A percentile compares a stretch with the other conserved stretches of the same genome.
Evolutionary conservation across 2,329 filamentous ascomycete species (phyloP).

Genomic region (Xylariaceae sp.): DNA sequence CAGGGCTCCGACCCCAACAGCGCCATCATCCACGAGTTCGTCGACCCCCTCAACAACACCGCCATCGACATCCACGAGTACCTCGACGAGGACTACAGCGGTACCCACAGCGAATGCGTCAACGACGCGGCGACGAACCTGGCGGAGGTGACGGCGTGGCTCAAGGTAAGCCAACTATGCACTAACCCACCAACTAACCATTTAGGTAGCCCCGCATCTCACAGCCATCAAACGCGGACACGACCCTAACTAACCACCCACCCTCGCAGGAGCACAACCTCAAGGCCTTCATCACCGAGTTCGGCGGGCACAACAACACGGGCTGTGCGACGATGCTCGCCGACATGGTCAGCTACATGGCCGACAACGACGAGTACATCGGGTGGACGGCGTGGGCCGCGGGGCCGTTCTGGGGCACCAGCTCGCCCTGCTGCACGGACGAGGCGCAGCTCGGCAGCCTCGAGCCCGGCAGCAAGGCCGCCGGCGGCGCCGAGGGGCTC

Average conservation of each 20-base stretch:
- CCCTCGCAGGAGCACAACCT: conserved; percentile 39
- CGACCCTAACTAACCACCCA: background rate
- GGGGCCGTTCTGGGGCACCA: conserved; percentile 51
- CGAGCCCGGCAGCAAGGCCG: conserved; percentile 49
- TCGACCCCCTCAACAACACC: conserved; percentile 51
- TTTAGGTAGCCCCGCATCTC: too few relatives aligned
- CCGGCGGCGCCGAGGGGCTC: conserved; percentile 45
- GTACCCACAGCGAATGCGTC: conserved; percentile 46
- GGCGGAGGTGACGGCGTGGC: conserved; percentile 47
- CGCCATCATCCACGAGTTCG: conserved; percentile 44
- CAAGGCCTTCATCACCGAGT: conserved; percentile 54
- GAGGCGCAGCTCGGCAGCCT: conserved; percentile 45
- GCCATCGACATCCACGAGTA: conserved; percentile 56
- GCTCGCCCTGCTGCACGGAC: conserved; percentile 48
- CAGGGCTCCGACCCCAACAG: conserved; percentile 43
- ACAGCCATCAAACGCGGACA: background rate
- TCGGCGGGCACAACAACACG: conserved; percentile 50
- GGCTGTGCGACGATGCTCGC: conserved; percentile 44
- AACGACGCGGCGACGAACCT: conserved; percentile 44
- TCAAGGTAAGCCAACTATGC: conserved; percentile 34
- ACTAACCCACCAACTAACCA: background rate
- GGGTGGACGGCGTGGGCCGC: conserved; percentile 57
- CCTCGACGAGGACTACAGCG: conserved; percentile 52
- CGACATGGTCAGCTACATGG: conserved; percentile 50
- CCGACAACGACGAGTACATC: conserved; percentile 49